phyloP scores from a whole-genome alignment of 1,284 basidiomycete genomes.

The Meira nashicola region DNA sequence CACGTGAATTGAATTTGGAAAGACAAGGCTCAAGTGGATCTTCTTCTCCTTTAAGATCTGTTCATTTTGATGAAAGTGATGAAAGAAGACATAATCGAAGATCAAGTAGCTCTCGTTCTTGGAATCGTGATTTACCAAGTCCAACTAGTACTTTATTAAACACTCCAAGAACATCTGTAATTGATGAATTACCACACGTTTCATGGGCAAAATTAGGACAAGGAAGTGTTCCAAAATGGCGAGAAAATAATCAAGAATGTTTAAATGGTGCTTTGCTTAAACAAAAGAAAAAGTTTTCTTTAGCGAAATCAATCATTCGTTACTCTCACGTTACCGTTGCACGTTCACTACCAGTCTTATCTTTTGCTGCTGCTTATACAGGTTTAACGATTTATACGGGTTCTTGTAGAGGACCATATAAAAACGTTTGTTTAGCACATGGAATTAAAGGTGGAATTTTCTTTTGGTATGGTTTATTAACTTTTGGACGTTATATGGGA shows the following conservation, averaged over 20 bases:
- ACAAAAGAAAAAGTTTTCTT: not conserved
- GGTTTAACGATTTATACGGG: constrained; percentile 76
- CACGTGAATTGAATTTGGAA: not conserved
- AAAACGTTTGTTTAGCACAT: constrained; percentile 81
- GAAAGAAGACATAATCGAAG: not conserved
- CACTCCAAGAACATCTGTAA: constrained; percentile 24
- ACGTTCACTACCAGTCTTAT: constrained; percentile 65
- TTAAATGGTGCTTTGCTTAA: not conserved
- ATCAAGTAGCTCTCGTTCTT: not conserved
- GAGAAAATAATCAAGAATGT: not conserved
- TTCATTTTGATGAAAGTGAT: constrained; percentile 22
- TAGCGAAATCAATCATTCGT: constrained; percentile 12
- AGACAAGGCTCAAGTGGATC: not conserved
- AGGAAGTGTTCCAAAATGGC: not conserved
- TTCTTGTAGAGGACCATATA: constrained; percentile 62
- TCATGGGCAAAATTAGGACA: not conserved
- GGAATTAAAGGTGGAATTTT: constrained; percentile 69
- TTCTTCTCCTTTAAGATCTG: constrained; percentile 19
- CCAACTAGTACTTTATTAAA: constrained; percentile 32
- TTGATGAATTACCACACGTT: constrained; percentile 14
- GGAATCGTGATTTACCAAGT: constrained; percentile 12
- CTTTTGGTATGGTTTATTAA: constrained; percentile 70
- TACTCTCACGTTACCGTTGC: constrained; percentile 56
- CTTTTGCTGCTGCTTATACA: constrained; percentile 63
- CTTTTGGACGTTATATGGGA: constrained; percentile 86